Base-by-base conservation (phyloP, 2,329 filamentous ascomycete genomes). In the Epichloe aotearoae region DNA sequence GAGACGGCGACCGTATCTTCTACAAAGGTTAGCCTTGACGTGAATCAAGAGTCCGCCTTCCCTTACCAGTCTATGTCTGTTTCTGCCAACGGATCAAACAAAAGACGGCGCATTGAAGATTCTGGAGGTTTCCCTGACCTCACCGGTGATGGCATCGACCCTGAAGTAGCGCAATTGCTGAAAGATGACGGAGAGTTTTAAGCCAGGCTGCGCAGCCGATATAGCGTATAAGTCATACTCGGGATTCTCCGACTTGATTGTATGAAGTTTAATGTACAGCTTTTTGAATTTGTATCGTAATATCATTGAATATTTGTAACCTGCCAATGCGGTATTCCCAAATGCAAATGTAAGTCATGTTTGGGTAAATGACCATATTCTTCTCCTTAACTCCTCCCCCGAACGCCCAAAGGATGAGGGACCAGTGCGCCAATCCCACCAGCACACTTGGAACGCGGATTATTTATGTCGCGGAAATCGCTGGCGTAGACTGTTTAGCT, bases 111-210 rank as follows among this genome's bases (percentile, higher is more conserved):
- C 46, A 62, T 81, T 5, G 76, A 78, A 37, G 64, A 70, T n/a
- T 64, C 61, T 2, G 70, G 70, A 12, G 76, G 77, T 37, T 73
- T 80, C 51, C 75, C 75, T 3, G 72, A 79, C 49, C 64, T 80
- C n/a, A 74, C 70, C 19, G 74, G 77, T 51, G 74, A 77, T 54
- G 76, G 70, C 1, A 77, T 80, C 47, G 77, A 80, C 54, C 69
- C 73, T 0, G 76, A 80, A 45, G 76, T 80, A 36, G 71, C 72
- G 26, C 75, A 76, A 57, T 76, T 79, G 67, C 66, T 81, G 41
- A 69, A 70, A 54, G 72, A 74, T 19, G 67, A 63, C 39, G 58
- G 33, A 20, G 17, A 36, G 17, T 17, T 10, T 17, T 52, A 53
- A 50, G 54, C 59, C 56, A 56, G 41, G 19, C 15, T 53, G 50